These are phyloP conservation scores for Marasmius oreades DNA, from an alignment of 1,284 basidiomycete species.

Conservation along the genomic window DNA sequence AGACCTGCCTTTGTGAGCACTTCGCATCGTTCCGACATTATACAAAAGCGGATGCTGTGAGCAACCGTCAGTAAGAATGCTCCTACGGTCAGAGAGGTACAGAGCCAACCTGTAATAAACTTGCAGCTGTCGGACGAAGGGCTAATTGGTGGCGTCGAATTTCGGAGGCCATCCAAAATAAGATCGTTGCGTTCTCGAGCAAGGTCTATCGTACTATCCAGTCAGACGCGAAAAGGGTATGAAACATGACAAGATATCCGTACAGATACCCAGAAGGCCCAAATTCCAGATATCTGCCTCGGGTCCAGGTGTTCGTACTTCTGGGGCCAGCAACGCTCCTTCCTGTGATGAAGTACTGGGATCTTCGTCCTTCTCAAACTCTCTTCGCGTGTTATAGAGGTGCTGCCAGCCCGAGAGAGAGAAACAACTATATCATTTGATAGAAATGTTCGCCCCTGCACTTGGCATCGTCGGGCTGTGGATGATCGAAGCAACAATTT, in stretches of 20 bases:
- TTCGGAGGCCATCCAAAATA: neutral
- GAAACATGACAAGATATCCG: neutral
- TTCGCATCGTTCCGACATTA: neutral
- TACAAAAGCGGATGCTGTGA: neutral
- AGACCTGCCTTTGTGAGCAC: neutral
- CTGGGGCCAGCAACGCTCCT: neutral
- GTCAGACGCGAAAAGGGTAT: neutral
- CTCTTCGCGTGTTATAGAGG: too few relatives aligned
- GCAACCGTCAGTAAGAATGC: neutral
- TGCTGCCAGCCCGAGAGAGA: too few relatives aligned
- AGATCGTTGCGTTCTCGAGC: neutral
- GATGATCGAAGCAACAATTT: too few relatives aligned
- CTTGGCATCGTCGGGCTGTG: too few relatives aligned
- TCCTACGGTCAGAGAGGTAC: neutral
- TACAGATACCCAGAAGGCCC: neutral
- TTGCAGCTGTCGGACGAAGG: neutral
- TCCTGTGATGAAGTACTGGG: neutral
- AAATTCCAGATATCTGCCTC: neutral
- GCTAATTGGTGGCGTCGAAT: neutral
- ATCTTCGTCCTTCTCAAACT: neutral
- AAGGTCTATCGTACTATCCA: neutral
- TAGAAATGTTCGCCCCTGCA: too few relatives aligned
- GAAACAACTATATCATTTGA: too few relatives aligned
- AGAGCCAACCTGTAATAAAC: neutral
- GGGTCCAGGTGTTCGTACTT: neutral